Base-by-base conservation (phyloP, 768 basidiomycete genomes). In the Dentipellis sp. region DNA sequence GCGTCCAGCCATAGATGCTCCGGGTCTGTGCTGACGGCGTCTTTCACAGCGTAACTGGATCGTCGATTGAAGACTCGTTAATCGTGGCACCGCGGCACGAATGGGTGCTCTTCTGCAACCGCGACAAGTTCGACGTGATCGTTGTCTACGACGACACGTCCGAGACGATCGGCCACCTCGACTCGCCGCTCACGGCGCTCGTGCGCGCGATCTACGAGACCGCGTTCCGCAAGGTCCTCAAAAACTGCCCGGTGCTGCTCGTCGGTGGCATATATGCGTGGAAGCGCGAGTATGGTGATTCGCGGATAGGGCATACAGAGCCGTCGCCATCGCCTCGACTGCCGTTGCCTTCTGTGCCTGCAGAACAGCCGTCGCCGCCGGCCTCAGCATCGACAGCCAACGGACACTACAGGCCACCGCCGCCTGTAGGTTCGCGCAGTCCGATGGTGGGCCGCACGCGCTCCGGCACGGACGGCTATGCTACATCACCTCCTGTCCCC, bases 51-150 rank as follows among this genome's bases (percentile, higher is more conserved):
- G 73, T 92, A 57, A 82, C 78, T 4, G 79, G 83, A 1, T 68
- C 76, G 47, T 74, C 73, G 23, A 78, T 98, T 10, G 93, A 95
- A 68, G 77, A 86, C 57, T 77, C 89, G 0, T 78, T 97, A 55
- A 71, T 80, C 4, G 72, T 90, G 36, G 82, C 81, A 0, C 91
- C 94, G 1, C 74, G 77, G 38, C 66, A 77, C 39, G 94, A 97
- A 69, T 75, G 74, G 47, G 75, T 76, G 2, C 74, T 88, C n/a
- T 98, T 98, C 68, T 68, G 73, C 42, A 88, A 91, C 58, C 88
- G 95, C 40, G 82, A 93, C 64, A 86, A 88, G 62, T 95, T 90
- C 66, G 94, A 97, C 62, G 69, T 94, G 19, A 83, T 99, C 22
- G 89, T 86, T 14, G 73, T 97, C 3, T 94, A 94, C 68, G 94